These are phyloP conservation scores for Monosporozyma aquatica DNA, from an alignment of 805 yeast genomes.

Conservation along the genomic window DNA sequence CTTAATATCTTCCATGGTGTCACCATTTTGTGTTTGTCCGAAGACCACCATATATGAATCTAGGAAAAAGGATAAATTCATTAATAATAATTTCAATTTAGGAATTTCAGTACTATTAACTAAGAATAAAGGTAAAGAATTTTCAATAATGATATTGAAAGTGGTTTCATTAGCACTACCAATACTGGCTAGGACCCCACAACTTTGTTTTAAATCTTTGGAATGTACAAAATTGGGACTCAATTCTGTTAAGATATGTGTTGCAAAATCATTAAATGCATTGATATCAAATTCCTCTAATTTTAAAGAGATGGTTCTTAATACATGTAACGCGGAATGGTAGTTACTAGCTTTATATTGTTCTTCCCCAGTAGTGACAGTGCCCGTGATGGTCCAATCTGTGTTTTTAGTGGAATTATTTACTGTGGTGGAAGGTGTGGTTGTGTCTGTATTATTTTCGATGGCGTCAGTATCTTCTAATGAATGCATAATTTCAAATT, in stretches of 20 bases:
- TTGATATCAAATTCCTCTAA: slow-evolving; percentile 27
- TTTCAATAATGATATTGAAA: slow-evolving; percentile 42
- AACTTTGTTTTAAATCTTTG: slow-evolving; percentile 55
- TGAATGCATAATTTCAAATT: slow-evolving; percentile 80
- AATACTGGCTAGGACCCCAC: slow-evolving; percentile 47
- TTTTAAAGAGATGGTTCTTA: slow-evolving; percentile 37
- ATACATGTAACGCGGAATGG: slow-evolving; percentile 36
- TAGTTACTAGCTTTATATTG: slow-evolving; percentile 28
- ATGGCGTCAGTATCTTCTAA: slow-evolving; percentile 38
- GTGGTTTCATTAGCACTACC: slow-evolving; percentile 39
- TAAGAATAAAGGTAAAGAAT: slow-evolving; percentile 38
- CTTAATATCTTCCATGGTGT: neutral
- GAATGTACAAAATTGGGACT: slow-evolving; percentile 41
- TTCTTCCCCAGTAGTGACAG: slow-evolving; percentile 10
- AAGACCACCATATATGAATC: slow-evolving; percentile 42
- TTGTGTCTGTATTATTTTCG: neutral
- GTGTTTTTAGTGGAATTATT: neutral
- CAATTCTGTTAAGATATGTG: slow-evolving; percentile 41
- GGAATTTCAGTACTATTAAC: slow-evolving; percentile 36
- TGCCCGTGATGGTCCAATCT: slow-evolving; percentile 2
- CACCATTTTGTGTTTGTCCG: slow-evolving; percentile 18
- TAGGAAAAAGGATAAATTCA: slow-evolving; percentile 50
- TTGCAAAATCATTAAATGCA: slow-evolving; percentile 33
- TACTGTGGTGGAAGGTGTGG: neutral
- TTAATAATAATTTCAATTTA: slow-evolving; percentile 50